phyloP scores from a whole-genome alignment of 257 asterid species.

The Nicotiana sylvestris region DNA sequence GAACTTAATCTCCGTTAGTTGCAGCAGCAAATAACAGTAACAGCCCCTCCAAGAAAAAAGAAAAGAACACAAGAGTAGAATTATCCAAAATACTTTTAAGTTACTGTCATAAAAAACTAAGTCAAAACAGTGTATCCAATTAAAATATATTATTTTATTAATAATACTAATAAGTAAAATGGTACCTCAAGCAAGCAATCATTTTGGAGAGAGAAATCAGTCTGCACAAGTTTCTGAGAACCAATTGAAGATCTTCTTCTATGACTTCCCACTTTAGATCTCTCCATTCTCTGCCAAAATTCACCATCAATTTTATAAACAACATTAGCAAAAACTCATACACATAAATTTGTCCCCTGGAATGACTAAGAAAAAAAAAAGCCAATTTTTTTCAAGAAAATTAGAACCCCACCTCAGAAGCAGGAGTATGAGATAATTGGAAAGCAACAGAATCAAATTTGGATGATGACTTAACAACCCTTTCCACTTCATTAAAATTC shows the following conservation, averaged over 20 bases:
- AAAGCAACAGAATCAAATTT: constrained; percentile 44
- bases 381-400: neutral
- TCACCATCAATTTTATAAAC: neutral
- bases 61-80: neutral
- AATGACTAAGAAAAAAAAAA: neutral
- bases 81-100: neutral
- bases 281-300: constrained; percentile 65
- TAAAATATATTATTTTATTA: neutral
- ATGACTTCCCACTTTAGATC: constrained; percentile 39
- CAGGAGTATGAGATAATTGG: constrained; percentile 45
- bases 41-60: neutral
- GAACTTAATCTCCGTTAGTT: neutral
- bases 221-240: constrained; percentile 53
- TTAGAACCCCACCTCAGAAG: constrained; percentile 60
- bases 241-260: constrained; percentile 65
- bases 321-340: constrained; percentile 9
- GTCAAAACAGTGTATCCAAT: neutral
- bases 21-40: neutral
- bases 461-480: constrained; percentile 30
- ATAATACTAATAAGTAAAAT: neutral
- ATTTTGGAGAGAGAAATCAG: constrained; percentile 39
- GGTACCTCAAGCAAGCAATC: constrained; percentile 61
- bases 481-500: neutral
- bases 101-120: neutral
- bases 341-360: neutral